A percentile compares a stretch with the other conserved stretches of the same genome.
Conservation (phyloP, 2,329 filamentous ascomycete species). For the Apiospora aurea region DNA sequence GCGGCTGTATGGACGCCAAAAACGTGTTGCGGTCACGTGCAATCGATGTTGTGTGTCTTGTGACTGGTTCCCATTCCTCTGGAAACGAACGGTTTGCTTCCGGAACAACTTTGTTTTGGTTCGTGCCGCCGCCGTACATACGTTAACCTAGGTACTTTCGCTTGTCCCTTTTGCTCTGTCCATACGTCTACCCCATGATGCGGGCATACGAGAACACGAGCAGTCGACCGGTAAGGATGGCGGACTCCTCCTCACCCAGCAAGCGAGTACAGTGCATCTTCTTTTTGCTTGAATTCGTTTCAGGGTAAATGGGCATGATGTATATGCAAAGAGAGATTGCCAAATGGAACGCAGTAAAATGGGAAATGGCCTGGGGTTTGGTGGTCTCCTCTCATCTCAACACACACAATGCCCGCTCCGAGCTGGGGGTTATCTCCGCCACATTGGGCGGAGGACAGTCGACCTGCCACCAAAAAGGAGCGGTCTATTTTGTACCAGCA, state of each 20-base stretch:
- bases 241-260: background rate
- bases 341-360: background rate
- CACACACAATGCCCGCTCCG: background rate
- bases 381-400: background rate
- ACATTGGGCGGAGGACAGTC: background rate
- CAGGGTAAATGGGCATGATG: background rate
- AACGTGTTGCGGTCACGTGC: background rate
- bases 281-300: background rate
- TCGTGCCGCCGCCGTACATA: background rate
- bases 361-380: background rate
- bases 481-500: background rate
- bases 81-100: background rate
- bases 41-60: background rate
- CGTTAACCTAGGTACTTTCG: too few species aligned
- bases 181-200: background rate
- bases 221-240: background rate
- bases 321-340: background rate
- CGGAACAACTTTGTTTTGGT: conserved; percentile 1
- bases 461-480: conserved; percentile 15
- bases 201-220: background rate
- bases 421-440: conserved; percentile 1
- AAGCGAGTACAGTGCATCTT: background rate
- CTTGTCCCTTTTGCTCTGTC: background rate
- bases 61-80: conserved; percentile 2
- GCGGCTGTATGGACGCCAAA: background rate